Conservation (phyloP, 1,284 basidiomycete genomes). For the Sanguinoderma infundibulare region DNA sequence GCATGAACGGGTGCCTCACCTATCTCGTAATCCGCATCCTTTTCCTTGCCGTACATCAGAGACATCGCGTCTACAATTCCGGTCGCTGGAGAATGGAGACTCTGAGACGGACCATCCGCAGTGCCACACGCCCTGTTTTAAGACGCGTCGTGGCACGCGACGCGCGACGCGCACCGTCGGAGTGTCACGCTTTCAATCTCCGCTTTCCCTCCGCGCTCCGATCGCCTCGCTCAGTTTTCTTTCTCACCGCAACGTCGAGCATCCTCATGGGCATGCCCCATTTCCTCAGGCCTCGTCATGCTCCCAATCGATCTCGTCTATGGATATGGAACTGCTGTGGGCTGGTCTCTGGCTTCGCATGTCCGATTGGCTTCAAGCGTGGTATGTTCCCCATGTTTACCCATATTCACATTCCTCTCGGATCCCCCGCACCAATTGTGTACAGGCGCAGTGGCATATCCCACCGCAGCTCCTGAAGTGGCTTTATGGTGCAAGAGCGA, state of each 20-base stretch:
- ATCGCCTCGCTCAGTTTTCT: neutral
- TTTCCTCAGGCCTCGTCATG: too few relatives aligned
- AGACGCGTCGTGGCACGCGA: conserved; percentile 22
- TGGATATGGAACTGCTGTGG: neutral
- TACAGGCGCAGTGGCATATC: conserved; percentile 40
- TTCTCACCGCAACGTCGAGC: neutral
- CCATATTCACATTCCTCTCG: neutral
- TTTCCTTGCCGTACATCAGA: conserved; percentile 75
- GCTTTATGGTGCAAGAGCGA: conserved; percentile 36
- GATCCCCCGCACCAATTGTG: conserved; percentile 36
- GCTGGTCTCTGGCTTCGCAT: neutral
- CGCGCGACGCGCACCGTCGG: conserved; percentile 27
- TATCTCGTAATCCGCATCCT: conserved; percentile 51
- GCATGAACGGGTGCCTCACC: conserved; percentile 17
- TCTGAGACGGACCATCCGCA: neutral
- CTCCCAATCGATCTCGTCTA: neutral
- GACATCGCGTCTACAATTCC: conserved; percentile 42
- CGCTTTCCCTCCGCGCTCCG: conserved; percentile 7
- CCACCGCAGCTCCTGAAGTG: conserved; percentile 42
- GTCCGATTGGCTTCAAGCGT: neutral
- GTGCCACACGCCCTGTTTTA: too few relatives aligned
- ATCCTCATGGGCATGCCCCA: neutral
- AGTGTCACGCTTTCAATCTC: conserved; percentile 28
- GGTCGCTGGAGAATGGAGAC: neutral
- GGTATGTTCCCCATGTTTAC: neutral